Percentiles rank a stretch among this genome's conserved stretches.
Evolutionary conservation across 2,329 filamentous ascomycete species (phyloP).

Genomic region (Xylariaceae sp.): DNA sequence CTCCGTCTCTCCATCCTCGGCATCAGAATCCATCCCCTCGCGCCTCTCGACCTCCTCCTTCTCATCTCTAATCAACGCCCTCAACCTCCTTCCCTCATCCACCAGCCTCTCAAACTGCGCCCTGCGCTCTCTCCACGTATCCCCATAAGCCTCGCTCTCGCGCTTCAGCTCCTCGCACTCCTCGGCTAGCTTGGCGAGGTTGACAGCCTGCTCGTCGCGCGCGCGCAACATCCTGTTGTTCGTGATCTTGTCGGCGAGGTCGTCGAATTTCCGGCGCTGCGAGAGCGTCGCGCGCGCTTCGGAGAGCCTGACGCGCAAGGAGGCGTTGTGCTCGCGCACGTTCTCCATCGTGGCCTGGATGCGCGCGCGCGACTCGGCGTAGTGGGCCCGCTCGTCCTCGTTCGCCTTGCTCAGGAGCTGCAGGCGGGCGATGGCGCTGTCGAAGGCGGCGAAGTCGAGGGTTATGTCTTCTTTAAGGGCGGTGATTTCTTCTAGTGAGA

Average conservation of each 20-base stretch:
- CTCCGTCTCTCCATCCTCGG: constrained; percentile 50
- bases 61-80: constrained; percentile 85
- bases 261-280: constrained; percentile 81
- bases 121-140: constrained; percentile 78
- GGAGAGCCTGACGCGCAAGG: constrained; percentile 70
- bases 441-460: constrained; percentile 84
- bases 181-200: constrained; percentile 76
- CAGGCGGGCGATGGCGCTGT: constrained; percentile 79
- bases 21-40: constrained; percentile 73
- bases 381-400: constrained; percentile 75
- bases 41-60: constrained; percentile 89
- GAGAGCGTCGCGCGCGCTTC: constrained; percentile 71
- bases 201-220: constrained; percentile 75
- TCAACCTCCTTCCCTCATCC: constrained; percentile 82
- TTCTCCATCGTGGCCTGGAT: constrained; percentile 75
- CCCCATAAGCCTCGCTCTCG: constrained; percentile 76
- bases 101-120: constrained; percentile 87
- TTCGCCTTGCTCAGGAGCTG: constrained; percentile 86
- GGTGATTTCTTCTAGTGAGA: constrained; percentile 47
- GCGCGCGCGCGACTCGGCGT: constrained; percentile 72
- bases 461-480: constrained; percentile 75
- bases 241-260: constrained; percentile 81
- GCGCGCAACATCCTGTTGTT: constrained; percentile 74
- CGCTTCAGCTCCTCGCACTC: constrained; percentile 85
- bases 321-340: constrained; percentile 70